Evolutionary conservation across 148 eudicot species (phyloP).

Genomic region (Salicornia ramosissima): DNA sequence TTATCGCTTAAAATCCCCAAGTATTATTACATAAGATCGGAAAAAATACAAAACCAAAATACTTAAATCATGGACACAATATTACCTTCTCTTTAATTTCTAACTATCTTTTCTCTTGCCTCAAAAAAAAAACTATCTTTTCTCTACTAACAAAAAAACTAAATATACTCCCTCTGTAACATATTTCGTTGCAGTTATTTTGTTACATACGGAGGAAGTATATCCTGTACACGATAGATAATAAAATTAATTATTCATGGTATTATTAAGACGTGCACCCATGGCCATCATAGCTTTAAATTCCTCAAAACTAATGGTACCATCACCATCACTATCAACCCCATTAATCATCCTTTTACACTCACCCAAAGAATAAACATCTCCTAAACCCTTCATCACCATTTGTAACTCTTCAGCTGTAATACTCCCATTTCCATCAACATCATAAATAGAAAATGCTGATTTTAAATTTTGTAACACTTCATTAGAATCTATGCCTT

Average conservation of each 20-base stretch:
- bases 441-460: constrained; percentile 32
- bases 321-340: constrained; percentile 33
- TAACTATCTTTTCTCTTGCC: no score
- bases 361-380: constrained; percentile 24
- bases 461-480: constrained; percentile 17
- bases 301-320: constrained; percentile 30
- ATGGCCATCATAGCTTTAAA: constrained; percentile 32
- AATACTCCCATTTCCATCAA: constrained; percentile 30
- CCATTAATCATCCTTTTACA: constrained; percentile 31
- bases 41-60: no score
- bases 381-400: constrained; percentile 35
- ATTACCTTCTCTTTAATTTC: no score
- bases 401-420: constrained; percentile 29
- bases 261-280: constrained; percentile 29
- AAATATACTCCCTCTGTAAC: no score
- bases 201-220: no score
- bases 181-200: no score
- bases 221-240: no score
- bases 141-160: no score
- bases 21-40: no score
- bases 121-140: no score
- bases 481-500: constrained; percentile 27
- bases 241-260: neutral
- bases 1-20: no score
- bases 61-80: no score